A percentile compares a stretch with the other conserved stretches of the same genome.
phyloP scores from a whole-genome alignment of 2,329 filamentous ascomycete species.

The Cryoendolithus antarcticus region DNA sequence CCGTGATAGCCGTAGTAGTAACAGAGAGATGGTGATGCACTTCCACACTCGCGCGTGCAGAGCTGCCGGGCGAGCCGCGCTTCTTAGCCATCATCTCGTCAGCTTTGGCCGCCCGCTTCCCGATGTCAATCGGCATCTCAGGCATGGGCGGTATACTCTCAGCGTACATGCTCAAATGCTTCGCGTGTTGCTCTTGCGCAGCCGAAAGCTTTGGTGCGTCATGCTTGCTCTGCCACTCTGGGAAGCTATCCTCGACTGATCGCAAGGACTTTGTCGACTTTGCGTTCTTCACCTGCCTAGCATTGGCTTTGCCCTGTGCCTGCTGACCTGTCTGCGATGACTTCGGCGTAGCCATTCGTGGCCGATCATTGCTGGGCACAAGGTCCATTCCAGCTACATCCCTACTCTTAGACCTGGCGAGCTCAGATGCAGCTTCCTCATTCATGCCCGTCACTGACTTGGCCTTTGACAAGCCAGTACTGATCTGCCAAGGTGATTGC shows the following conservation, averaged over 20 bases:
- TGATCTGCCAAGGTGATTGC: conserved; percentile 8
- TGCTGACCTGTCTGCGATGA: conserved; percentile 5
- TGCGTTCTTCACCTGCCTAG: neutral
- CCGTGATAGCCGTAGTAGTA: too few species aligned
- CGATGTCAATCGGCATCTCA: conserved; percentile 19
- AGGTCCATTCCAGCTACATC: conserved; percentile 8
- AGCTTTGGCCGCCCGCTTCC: conserved; percentile 13
- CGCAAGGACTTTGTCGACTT: conserved; percentile 3
- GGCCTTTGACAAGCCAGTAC: conserved; percentile 5
- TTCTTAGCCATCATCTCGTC: conserved; percentile 8
- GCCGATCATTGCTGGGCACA: conserved; percentile 1
- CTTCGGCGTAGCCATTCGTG: conserved; percentile 5
- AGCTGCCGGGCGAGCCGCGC: neutral
- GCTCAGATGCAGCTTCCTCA: conserved; percentile 12
- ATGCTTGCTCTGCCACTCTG: conserved; percentile 17
- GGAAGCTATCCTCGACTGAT: conserved; percentile 17
- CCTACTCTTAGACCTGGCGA: conserved; percentile 14
- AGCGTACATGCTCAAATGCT: conserved; percentile 9
- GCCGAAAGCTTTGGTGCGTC: conserved; percentile 5
- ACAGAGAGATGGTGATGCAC: too few species aligned
- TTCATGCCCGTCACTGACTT: conserved; percentile 11
- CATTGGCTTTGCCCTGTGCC: conserved; percentile 4
- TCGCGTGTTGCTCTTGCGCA: conserved; percentile 1
- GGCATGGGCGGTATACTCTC: conserved; percentile 20
- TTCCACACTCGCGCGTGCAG: too few species aligned